phyloP scores from a whole-genome alignment of 1,284 basidiomycete species.

The Xerocomus nothofagi region DNA sequence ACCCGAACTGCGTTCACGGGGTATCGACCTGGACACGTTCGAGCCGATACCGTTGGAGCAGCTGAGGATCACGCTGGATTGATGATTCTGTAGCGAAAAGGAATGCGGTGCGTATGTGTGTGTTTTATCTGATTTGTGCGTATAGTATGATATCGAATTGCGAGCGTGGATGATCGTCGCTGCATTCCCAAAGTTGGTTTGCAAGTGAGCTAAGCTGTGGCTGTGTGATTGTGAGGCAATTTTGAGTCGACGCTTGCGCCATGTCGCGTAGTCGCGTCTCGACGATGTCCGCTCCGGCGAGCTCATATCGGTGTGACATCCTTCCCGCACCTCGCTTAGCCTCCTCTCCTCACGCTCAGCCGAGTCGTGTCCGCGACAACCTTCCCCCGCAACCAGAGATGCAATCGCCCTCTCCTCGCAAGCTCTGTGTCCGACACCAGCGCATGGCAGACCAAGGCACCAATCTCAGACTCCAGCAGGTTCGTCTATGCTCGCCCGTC shows the following conservation, averaged over 20 bases:
- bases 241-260: slow-evolving; percentile 15
- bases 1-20: slow-evolving; percentile 81
- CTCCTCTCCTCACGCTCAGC: neutral
- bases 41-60: slow-evolving; percentile 93
- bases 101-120: slow-evolving; percentile 22
- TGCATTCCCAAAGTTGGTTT: slow-evolving; percentile 23
- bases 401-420: slow-evolving; percentile 55
- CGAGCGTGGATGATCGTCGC: slow-evolving; percentile 22
- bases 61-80: slow-evolving; percentile 88
- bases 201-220: slow-evolving; percentile 10
- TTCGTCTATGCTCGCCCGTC: slow-evolving; percentile 34
- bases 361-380: neutral
- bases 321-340: slow-evolving; percentile 62
- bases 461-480: slow-evolving; percentile 91
- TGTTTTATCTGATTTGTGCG: slow-evolving; percentile 35
- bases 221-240: slow-evolving; percentile 18
- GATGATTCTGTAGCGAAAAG: slow-evolving; percentile 39
- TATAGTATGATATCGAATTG: slow-evolving; percentile 39
- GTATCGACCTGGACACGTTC: slow-evolving; percentile 90
- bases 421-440: slow-evolving; percentile 90
- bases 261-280: slow-evolving; percentile 35
- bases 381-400: slow-evolving; percentile 9
- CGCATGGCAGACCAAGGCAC: slow-evolving; percentile 97
- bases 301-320: slow-evolving; percentile 65
- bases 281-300: slow-evolving; percentile 25